Evolutionary conservation across 2,329 filamentous ascomycete genomes (phyloP).

Genomic region (Tolypocladium sp.): DNA sequence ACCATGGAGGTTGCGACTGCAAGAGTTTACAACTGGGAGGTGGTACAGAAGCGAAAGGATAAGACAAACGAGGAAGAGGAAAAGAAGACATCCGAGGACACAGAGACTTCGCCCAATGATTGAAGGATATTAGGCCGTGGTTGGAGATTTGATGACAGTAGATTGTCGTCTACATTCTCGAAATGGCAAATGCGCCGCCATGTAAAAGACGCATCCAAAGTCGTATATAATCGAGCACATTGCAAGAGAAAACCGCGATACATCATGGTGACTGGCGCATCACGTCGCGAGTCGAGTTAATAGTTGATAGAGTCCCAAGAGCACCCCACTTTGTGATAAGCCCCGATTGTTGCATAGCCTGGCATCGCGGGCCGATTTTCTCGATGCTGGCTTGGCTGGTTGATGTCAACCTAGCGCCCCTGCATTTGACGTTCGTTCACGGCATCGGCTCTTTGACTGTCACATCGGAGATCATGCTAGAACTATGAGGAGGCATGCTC

Average conservation of each 20-base stretch:
- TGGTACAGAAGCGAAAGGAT: conserved; percentile 89
- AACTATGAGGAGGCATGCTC: conserved; percentile 28
- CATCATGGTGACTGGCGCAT: neutral
- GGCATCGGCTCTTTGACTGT: neutral
- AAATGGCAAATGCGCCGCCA: neutral
- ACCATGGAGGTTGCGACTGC: conserved; percentile 95
- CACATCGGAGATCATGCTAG: conserved; percentile 5
- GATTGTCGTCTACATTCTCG: neutral
- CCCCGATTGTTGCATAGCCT: conserved; percentile 15
- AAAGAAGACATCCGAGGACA: conserved; percentile 28
- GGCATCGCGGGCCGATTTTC: neutral
- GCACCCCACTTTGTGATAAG: conserved; percentile 3
- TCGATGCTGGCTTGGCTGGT: neutral
- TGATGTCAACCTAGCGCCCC: neutral
- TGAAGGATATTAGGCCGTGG: neutral
- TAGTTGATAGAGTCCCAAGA: no score
- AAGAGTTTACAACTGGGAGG: conserved; percentile 98
- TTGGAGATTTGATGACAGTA: neutral
- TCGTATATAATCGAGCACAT: neutral
- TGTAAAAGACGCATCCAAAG: neutral
- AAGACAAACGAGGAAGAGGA: conserved; percentile 54
- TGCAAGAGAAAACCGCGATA: neutral
- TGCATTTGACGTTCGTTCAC: neutral
- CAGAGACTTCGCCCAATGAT: conserved; percentile 10
- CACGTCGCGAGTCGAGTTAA: neutral